Evolutionary conservation across 768 basidiomycete genomes (phyloP), one percentile per base, ranked within the genome.

Genomic region (Termitomyces sp.): DNA sequence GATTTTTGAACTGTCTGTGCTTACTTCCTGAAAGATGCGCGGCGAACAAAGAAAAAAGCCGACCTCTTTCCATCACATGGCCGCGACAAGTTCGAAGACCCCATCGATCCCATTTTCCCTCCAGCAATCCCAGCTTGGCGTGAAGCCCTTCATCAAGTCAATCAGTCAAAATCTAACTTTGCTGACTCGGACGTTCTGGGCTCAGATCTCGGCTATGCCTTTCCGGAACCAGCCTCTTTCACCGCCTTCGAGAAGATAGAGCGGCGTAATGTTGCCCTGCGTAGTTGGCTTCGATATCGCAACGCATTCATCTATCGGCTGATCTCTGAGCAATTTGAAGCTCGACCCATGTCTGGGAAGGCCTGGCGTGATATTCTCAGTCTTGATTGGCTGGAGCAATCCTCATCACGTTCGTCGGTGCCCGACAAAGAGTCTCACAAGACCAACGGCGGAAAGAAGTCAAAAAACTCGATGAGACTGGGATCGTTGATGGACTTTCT

Each of bases 11-110:
- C 39, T 40, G 15, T 7, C 15, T 16, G 15, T 7, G 15, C 39
- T 40, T 40, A 40, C 39, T 40, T 40, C 39, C 15, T 40, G 39
- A 15, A 16, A 40, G 39, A 40, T 40, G 39, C 39, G 12, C 15
- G 3, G 15, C 15, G 39, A 5, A 40, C 15, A 16, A 40, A 40
- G 39, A 40, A 40, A 15, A 40, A 16, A 40, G 39, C 39, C 15
- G 7, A 40, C 2, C 6, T 40, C 15, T 15, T 13, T 24, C 2
- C 28, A 28, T 28, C 28, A 28, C 28, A 28, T 4, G 59, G 63
- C 9, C 46, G 56, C 3, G 36, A 60, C 38, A 64, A 64, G 28
- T 61, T 64, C 33, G 56, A 64, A 48, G 63, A 64, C 51, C 63
- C 59, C 7, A 39, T 32, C 8, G 28, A 59, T 16, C 3, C 36